Percentiles rank a stretch among this genome's conserved stretches.
These are phyloP conservation scores for Cutaneotrichosporon sp. DNA, from an alignment of 1,284 basidiomycete genomes.

Conservation along the genomic window DNA sequence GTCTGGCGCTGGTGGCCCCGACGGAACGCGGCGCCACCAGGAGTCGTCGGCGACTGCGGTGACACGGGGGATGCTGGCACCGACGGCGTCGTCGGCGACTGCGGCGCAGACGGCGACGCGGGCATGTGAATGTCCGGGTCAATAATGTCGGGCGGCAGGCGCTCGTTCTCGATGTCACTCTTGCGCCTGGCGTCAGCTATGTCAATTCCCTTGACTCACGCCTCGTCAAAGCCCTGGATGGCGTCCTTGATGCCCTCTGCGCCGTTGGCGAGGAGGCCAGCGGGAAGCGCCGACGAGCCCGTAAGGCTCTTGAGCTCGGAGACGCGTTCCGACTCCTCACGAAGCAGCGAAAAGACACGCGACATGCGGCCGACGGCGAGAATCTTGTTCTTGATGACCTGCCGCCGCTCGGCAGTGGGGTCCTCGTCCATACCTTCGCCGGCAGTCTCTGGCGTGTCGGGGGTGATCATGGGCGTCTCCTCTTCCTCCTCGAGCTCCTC, in stretches of 20 bases:
- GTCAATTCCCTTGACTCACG: conserved; percentile 59
- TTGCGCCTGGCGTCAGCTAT: conserved; percentile 55
- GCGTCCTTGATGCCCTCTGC: conserved; percentile 94
- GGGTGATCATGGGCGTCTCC: conserved; percentile 49
- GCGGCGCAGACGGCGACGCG: conserved; percentile 49
- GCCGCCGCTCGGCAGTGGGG: conserved; percentile 67
- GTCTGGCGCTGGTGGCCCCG: conserved; percentile 75
- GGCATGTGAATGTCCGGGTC: conserved; percentile 57
- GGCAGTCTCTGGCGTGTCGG: conserved; percentile 35
- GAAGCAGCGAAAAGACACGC: conserved; percentile 88
- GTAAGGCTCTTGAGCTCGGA: conserved; percentile 92
- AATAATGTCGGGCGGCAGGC: conserved; percentile 88
- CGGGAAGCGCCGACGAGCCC: conserved; percentile 72
- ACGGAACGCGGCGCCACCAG: conserved; percentile 34
- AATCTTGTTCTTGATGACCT: conserved; percentile 95
- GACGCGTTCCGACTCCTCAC: conserved; percentile 97
- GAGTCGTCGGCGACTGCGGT: conserved; percentile 33
- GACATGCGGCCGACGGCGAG: conserved; percentile 96
- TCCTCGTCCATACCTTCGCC: conserved; percentile 42
- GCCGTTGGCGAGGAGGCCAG: conserved; percentile 79
- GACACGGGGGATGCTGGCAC: conserved; percentile 35
- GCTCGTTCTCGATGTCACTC: conserved; percentile 98
- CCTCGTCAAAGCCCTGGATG: conserved; percentile 90
- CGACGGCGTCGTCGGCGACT: conserved; percentile 12
- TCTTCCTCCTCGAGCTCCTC: conserved; percentile 87